Conservation (phyloP, 1,284 basidiomycete species). For the Cutaneotrichosporon sp. region DNA sequence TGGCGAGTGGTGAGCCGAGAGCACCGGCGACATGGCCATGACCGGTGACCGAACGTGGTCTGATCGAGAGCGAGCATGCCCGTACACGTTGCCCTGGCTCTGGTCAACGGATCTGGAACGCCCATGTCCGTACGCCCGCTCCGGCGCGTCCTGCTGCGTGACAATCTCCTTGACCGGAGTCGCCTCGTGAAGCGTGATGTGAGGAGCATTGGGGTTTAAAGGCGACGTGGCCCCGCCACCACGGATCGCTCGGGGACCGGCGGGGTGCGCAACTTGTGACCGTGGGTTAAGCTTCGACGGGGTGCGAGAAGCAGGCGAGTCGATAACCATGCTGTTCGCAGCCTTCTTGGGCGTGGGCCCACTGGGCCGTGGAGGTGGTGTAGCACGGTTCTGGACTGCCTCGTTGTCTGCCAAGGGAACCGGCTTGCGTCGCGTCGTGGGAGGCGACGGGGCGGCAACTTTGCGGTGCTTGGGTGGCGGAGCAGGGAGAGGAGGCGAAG, state of each 20-base stretch:
- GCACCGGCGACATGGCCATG: slow-evolving; percentile 8
- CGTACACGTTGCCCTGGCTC: neutral
- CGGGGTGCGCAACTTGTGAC: slow-evolving; percentile 25
- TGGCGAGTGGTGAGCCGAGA: slow-evolving; percentile 5
- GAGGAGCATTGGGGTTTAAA: slow-evolving; percentile 36
- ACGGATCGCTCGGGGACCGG: slow-evolving; percentile 35
- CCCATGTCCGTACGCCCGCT: slow-evolving; percentile 1
- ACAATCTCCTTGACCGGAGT: slow-evolving; percentile 50
- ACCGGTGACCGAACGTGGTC: neutral
- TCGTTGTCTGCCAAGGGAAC: slow-evolving; percentile 47
- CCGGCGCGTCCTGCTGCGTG: slow-evolving; percentile 8
- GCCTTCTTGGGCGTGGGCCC: slow-evolving; percentile 54
- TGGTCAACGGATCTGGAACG: neutral
- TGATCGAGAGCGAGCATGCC: slow-evolving; percentile 1
- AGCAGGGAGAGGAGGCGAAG: slow-evolving; percentile 13
- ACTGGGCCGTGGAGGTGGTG: slow-evolving; percentile 40
- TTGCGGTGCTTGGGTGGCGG: slow-evolving; percentile 17
- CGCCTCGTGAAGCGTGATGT: slow-evolving; percentile 54
- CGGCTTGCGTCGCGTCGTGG: slow-evolving; percentile 19
- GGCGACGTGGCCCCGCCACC: slow-evolving; percentile 16
- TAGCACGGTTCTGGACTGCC: slow-evolving; percentile 35
- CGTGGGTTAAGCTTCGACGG: slow-evolving; percentile 33
- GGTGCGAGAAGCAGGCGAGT: slow-evolving; percentile 27
- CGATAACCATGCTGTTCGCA: slow-evolving; percentile 29
- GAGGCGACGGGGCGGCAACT: slow-evolving; percentile 25